Conservation (phyloP, 192 early-diverging fungal genomes). For the Polychytrium aggregatum region DNA sequence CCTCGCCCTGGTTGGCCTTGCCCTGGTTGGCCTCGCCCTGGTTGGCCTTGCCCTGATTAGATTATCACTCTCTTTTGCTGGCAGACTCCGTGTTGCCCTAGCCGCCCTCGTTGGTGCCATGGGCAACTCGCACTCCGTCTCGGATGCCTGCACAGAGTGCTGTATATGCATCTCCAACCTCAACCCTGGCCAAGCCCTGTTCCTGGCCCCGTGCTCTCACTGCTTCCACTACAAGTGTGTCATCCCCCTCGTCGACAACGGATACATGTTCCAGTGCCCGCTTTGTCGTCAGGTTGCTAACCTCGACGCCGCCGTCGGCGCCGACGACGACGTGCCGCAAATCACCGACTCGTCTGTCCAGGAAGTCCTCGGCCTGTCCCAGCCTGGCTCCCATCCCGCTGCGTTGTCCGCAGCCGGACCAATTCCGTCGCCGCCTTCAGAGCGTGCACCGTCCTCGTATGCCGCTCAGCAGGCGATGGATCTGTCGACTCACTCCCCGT, state of each 20-base stretch:
- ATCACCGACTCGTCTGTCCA: too few species aligned
- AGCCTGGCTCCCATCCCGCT: too few species aligned
- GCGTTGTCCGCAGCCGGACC: too few species aligned
- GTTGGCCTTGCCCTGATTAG: constrained; percentile 9
- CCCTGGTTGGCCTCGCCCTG: constrained; percentile 8
- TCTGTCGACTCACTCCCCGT: too few species aligned
- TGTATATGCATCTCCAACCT: constrained; percentile 87
- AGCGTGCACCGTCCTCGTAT: too few species aligned
- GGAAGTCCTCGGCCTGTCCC: too few species aligned
- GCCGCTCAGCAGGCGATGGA: too few species aligned
- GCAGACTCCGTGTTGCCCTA: constrained; percentile 21
- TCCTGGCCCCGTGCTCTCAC: constrained; percentile 86
- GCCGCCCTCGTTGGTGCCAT: constrained; percentile 24
- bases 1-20: constrained; percentile 18
- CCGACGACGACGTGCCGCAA: constrained; percentile 17
- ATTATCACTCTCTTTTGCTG: not conserved
- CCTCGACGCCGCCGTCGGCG: constrained; percentile 54
- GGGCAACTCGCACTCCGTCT: constrained; percentile 21
- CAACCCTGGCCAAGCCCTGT: constrained; percentile 78
- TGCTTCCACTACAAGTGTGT: constrained; percentile 93
- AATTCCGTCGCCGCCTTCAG: too few species aligned
- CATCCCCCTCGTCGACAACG: constrained; percentile 67
- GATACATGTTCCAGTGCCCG: constrained; percentile 71
- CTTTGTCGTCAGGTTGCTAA: constrained; percentile 88
- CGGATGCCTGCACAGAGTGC: constrained; percentile 38